phyloP scores from a whole-genome alignment of 495 filamentous ascomycete species.

The Sordaria brevicollis region DNA sequence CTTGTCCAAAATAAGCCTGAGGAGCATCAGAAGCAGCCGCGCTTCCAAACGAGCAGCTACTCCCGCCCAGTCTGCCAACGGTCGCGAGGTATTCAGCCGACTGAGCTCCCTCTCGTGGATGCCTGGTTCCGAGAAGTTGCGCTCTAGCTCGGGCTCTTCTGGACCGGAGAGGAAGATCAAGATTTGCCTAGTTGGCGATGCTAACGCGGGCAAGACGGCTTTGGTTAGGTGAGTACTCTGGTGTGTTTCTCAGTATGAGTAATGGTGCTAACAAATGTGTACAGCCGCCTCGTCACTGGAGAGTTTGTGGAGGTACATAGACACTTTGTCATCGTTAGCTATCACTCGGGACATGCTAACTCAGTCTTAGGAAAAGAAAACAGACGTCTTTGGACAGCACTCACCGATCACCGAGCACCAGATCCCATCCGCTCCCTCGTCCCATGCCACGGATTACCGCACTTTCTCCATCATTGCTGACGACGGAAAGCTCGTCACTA shows the following conservation, averaged over 20 bases:
- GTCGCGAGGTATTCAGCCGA: constrained; percentile 1
- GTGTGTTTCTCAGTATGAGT: background rate
- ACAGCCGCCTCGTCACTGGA: background rate
- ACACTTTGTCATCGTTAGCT: background rate
- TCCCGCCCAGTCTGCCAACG: background rate
- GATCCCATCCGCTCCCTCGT: constrained; percentile 3
- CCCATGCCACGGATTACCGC: constrained; percentile 4
- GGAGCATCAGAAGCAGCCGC: background rate
- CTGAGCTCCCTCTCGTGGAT: constrained; percentile 1
- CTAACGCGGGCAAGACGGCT: constrained; percentile 14
- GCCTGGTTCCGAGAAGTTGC: background rate
- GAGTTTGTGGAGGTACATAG: background rate
- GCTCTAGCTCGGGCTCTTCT: background rate
- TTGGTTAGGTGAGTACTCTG: constrained; percentile 2
- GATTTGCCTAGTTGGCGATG: constrained; percentile 13
- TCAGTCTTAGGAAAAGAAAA: background rate
- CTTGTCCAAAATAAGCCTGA: background rate
- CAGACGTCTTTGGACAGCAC: background rate
- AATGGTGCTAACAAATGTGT: background rate
- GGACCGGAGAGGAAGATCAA: constrained; percentile 6
- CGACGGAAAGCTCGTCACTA: background rate
- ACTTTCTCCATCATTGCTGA: constrained; percentile 6
- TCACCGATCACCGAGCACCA: background rate
- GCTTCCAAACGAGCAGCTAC: background rate
- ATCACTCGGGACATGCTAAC: background rate